Percentiles rank a stretch among this genome's conserved stretches.
These are phyloP conservation scores for Russula brevipes DNA, from an alignment of 768 basidiomycete species.

Conservation along the genomic window DNA sequence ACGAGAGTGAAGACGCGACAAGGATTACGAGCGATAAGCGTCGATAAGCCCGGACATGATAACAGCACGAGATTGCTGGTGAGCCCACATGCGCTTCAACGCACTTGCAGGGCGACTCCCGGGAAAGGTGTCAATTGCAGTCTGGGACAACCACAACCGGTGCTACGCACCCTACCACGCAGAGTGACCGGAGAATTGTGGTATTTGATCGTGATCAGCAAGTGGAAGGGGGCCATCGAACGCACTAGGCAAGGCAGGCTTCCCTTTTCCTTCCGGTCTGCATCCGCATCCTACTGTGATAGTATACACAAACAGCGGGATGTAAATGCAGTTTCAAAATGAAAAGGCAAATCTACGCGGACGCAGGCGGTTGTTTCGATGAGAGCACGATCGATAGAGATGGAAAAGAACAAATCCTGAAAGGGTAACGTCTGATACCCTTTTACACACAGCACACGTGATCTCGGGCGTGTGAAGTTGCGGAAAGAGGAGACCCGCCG, in stretches of 20 bases:
- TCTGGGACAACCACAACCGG: background rate
- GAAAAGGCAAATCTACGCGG: constrained; percentile 1
- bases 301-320: background rate
- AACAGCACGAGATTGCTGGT: background rate
- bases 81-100: background rate
- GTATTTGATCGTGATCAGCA: background rate
- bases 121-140: too few relatives aligned
- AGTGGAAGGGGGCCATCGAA: background rate
- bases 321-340: background rate
- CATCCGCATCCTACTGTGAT: background rate
- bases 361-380: background rate
- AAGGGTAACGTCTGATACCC: background rate
- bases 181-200: background rate
- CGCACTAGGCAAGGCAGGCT: background rate
- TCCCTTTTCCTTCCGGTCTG: constrained; percentile 5
- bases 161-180: too few relatives aligned
- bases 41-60: too few relatives aligned
- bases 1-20: too few relatives aligned
- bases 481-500: too few relatives aligned
- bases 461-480: background rate
- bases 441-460: background rate
- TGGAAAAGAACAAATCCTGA: background rate
- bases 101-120: background rate
- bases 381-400: background rate
- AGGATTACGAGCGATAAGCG: too few relatives aligned